Evolutionary conservation across 768 basidiomycete genomes (phyloP), one percentile per base, ranked within the genome.

Genomic region (Lepiota venenata): DNA sequence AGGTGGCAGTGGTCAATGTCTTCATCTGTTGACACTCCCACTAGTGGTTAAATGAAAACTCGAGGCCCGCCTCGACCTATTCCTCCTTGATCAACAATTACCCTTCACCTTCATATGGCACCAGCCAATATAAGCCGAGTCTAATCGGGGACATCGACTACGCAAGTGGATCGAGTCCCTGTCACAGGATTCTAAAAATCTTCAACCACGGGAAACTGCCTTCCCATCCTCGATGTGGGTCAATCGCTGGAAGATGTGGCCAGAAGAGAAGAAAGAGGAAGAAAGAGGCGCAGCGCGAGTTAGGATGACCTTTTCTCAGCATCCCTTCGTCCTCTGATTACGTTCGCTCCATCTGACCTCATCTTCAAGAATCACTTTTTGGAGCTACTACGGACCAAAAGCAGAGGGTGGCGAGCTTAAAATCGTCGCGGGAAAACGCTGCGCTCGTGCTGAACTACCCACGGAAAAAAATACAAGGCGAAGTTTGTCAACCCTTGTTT

Each of bases 401-500:
- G 46, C 18, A 47, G 36, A 9, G 46, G 10, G 46, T 10, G 20
- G n/a, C 2, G 12, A 18, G 45, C 45, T 47, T 32, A 25, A 47
- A 47, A 47, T 47, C 46, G 29, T 47, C 46, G 46, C 46, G 46
- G 46, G 32, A 47, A 27, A 32, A 32, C 46, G 25, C 5, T 25
- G 25, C 25, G 25, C 25, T 25, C 25, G 25, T 25, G 25, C 25
- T 25, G 25, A 25, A 5, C 25, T 25, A 25, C 25, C 25, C 5
- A 25, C 25, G 25, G 3, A 25, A 25, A 25, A 25, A 25, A 25
- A 25, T 25, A 25, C 25, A 25, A 25, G 25, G 25, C 2, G 25
- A 25, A 25, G 25, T 25, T 25, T 25, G n/a, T n/a, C n/a, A n/a
- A n/a, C 25, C 5, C 5, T 25, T 2, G 5, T 5, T 25, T 25